Conservation (phyloP, 768 basidiomycete genomes). For the Rubroboletus pulcherrimus region DNA sequence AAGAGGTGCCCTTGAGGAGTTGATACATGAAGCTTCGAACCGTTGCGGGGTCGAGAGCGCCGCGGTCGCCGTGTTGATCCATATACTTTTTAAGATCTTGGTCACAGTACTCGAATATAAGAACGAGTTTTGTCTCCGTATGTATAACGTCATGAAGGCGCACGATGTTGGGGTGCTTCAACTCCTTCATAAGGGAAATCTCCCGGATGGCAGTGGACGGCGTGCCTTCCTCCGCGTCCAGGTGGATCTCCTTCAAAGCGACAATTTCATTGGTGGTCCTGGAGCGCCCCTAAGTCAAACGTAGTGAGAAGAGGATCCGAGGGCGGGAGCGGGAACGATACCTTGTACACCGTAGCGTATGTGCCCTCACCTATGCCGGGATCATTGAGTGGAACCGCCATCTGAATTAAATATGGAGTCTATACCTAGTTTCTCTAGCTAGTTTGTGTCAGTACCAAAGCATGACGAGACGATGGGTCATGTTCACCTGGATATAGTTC, state of each 20-base stretch:
- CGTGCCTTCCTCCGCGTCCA: conserved; percentile 98
- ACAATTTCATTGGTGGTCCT: conserved; percentile 98
- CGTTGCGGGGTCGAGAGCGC: conserved; percentile 84
- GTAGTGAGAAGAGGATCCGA: neutral
- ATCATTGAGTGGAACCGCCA: conserved; percentile 4
- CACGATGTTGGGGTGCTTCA: conserved; percentile 98
- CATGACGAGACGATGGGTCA: neutral
- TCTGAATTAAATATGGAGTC: neutral
- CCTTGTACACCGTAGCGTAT: conserved; percentile 98
- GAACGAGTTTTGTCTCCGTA: conserved; percentile 95
- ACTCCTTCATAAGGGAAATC: conserved; percentile 98
- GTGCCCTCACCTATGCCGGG: conserved; percentile 72
- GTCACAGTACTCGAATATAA: conserved; percentile 98
- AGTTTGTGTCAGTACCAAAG: conserved; percentile 9
- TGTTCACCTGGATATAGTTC: conserved; percentile 58
- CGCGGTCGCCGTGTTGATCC: conserved; percentile 96
- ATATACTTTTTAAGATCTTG: conserved; percentile 99
- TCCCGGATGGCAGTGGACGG: conserved; percentile 98
- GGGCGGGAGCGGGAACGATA: conserved; percentile 28
- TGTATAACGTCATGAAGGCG: conserved; percentile 98
- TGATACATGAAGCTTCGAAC: conserved; percentile 98
- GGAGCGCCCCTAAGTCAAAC: conserved; percentile 70
- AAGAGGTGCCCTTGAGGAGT: conserved; percentile 93
- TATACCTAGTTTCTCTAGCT: conserved; percentile 87
- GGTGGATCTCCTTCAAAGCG: conserved; percentile 97